phyloP scores from a whole-genome alignment of 2,329 filamentous ascomycete genomes.

The Fusarium newnesense region DNA sequence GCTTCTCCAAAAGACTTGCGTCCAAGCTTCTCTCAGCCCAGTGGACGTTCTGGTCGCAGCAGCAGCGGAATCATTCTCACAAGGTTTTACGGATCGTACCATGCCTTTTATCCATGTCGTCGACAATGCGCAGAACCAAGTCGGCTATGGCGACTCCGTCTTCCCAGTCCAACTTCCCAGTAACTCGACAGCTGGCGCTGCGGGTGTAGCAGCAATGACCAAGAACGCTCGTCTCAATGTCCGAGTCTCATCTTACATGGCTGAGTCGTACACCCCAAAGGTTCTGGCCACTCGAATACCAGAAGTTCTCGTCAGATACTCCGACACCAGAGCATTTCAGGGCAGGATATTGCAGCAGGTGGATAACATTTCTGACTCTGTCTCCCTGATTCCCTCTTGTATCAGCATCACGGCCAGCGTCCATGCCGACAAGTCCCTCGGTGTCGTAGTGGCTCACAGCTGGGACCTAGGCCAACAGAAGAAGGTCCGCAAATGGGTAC shows the following conservation, averaged over 20 bases:
- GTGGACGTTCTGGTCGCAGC: neutral
- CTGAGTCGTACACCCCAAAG: neutral
- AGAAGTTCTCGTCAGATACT: neutral
- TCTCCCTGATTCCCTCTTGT: neutral
- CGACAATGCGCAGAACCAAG: neutral
- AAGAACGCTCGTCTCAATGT: neutral
- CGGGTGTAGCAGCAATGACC: neutral
- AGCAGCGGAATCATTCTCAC: neutral
- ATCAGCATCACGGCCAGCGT: neutral
- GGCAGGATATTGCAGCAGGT: neutral
- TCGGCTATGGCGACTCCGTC: neutral
- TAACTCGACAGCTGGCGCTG: neutral
- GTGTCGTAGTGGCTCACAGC: neutral
- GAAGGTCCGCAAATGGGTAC: neutral
- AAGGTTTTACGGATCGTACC: neutral
- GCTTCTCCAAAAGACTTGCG: neutral
- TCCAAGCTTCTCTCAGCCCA: neutral
- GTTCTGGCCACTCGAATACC: neutral
- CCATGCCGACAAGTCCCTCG: neutral
- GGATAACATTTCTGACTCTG: neutral
- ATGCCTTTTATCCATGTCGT: neutral
- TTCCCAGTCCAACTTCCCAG: neutral
- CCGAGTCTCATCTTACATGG: neutral
- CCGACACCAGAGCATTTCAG: neutral
- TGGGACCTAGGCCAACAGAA: neutral